Base-by-base conservation (phyloP, 441 rosid genomes). In the Flueggea neowawraea region DNA sequence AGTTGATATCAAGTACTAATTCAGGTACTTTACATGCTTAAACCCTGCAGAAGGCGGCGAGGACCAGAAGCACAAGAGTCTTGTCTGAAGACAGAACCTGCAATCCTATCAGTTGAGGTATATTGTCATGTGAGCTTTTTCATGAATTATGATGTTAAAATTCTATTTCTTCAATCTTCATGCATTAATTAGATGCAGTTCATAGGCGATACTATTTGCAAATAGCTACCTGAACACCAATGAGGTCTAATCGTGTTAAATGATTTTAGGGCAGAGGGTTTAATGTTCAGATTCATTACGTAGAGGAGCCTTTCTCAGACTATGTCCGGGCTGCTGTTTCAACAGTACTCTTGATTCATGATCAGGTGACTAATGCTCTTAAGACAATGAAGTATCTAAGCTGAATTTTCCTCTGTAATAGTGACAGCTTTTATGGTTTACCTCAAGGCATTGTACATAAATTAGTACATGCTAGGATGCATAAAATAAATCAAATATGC, bases 41-140 rank as follows among this genome's bases (percentile, higher is more conserved):
- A 55, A 70, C 55, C 62, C 66, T 76, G 88, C 71, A 95, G 79
- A 78, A 81, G 71, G 70, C 84, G 73, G 28, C 89, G 73, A 61
- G 79, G 63, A 36, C 52, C 58, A 16, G 94, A 82, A 79, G 69
- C 74, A 63, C 75, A 67, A 52, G 82, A 73, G 65, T 54, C 65
- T 57, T 74, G 74, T 65, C 82, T 82, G 36, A 75, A 64, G 31
- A 74, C 73, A 74, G 99, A 89, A 74, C 97, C 99, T 71, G 87
- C 97, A 54, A 85, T 95, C 81, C 73, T 95, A 60, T 95, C 97
- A 31, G 96, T 91, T 32, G 99, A 91, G 95, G 99, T 94, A 72
- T 64, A 55, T 36, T 36, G 4, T 36, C 9, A 36, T 36, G 6
- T 1, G 41, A 36, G 7, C 41, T 36, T 36, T 36, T 36, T 36